Base-by-base conservation (phyloP, 2,329 filamentous ascomycete species). In the Purpureocillium takamizusanense region DNA sequence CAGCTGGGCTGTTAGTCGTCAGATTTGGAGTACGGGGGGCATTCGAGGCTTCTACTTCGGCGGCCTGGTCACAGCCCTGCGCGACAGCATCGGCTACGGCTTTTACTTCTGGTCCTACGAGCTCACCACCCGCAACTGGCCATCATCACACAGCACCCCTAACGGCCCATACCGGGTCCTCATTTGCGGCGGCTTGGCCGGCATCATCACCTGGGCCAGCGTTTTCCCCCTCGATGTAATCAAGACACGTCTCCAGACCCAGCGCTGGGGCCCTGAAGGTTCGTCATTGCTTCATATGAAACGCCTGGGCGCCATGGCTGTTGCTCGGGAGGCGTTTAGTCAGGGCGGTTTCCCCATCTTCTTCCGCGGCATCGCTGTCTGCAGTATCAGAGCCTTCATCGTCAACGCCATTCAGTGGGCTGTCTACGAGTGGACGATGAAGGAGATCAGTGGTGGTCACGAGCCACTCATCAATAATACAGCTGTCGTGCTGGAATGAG, bases 21-120 rank as follows among this genome's bases (percentile, higher is more conserved):
- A 77, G 16, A 76, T 86, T 18, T 65, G 79, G 51, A 67, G 60
- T 28, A 63, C 57, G 2, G 59, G 69, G 38, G 77, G 82, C 4
- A 68, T 86, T 4, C 68, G 71, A 30, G 89, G 88, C 0, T 61
- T 95, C 16, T 95, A 94, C 55, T 74, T 80, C 44, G 90, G 88
- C 15, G 90, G 90, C 15, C 69, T 66, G 1, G 78, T 95, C 13
- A 97, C 90, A 1, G 86, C 83, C 38, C 56, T 90, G 31, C 73
- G 90, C 36, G 90, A 97, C 61, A 82, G 83, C 41, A 75, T 95
- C 39, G 90, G 90, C n/a, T 97, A 95, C 62, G 90, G 89, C 0
- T 95, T 95, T 60, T 97, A 95, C 56, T 97, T 97, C 59, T 94
- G 85, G 84, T 83, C 83, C 1, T 97, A 95, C 54, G 85, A 94